These are phyloP conservation scores for Diaporthe longicolla DNA, from an alignment of 2,329 filamentous ascomycete species.

Conservation along the genomic window DNA sequence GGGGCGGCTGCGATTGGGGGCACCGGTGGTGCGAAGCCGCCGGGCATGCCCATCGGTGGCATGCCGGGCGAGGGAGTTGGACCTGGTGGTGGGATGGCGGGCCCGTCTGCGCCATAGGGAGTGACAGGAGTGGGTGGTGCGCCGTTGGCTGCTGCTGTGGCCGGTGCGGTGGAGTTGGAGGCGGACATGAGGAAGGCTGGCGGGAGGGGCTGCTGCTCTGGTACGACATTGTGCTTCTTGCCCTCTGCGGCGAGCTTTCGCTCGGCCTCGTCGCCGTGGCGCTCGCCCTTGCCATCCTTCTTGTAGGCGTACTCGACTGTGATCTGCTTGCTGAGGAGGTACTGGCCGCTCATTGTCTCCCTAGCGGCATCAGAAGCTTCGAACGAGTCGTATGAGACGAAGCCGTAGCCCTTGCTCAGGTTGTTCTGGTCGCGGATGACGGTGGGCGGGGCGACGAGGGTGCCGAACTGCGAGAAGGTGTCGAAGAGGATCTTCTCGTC, in stretches of 20 bases:
- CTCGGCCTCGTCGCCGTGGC: constrained; percentile 95
- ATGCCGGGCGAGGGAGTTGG: constrained; percentile 44
- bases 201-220: constrained; percentile 82
- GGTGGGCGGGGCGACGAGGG: constrained; percentile 87
- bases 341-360: constrained; percentile 94
- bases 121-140: constrained; percentile 44
- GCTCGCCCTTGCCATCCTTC: constrained; percentile 97
- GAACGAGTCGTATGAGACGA: constrained; percentile 93
- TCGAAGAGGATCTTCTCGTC: constrained; percentile 97
- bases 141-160: constrained; percentile 41
- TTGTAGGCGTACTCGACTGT: constrained; percentile 99
- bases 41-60: constrained; percentile 50
- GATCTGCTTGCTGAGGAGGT: constrained; percentile 96
- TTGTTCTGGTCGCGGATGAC: constrained; percentile 91
- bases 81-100: constrained; percentile 42
- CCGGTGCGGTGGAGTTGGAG: constrained; percentile 47
- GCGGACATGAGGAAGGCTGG: constrained; percentile 74
- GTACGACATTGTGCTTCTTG: constrained; percentile 92
- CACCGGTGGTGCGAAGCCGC: constrained; percentile 53
- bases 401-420: constrained; percentile 94
- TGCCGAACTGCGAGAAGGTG: constrained; percentile 92
- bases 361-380: constrained; percentile 94
- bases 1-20: constrained; percentile 50
- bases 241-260: constrained; percentile 91
- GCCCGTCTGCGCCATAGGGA: constrained; percentile 39